Evolutionary conservation across 2,329 filamentous ascomycete genomes (phyloP).

Genomic region (Diplocarpon mali): DNA sequence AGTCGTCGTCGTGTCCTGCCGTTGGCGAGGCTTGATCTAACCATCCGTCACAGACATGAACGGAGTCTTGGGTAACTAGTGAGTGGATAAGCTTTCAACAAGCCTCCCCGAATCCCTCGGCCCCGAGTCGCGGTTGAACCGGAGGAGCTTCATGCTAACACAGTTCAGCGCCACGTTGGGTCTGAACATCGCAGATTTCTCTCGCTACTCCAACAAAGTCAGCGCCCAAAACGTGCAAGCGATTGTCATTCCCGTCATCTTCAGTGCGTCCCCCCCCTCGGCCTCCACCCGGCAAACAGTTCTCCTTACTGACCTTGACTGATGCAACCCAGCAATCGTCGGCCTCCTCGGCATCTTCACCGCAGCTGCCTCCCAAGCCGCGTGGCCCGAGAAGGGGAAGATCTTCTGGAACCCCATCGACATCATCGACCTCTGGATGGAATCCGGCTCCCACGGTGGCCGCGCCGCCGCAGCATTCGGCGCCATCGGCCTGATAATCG

Average conservation of each 20-base stretch:
- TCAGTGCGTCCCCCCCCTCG: conserved; percentile 12
- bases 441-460: conserved; percentile 32
- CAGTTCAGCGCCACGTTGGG: conserved; percentile 21
- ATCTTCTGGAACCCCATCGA: conserved; percentile 38
- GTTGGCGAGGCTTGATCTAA: neutral
- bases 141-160: no score
- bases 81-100: no score
- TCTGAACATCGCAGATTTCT: conserved; percentile 29
- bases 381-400: conserved; percentile 38
- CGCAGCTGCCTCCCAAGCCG: conserved; percentile 37
- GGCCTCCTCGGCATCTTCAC: conserved; percentile 43
- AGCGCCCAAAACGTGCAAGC: conserved; percentile 31
- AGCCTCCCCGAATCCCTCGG: no score
- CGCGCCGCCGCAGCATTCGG: conserved; percentile 36
- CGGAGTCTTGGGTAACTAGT: conserved; percentile 11
- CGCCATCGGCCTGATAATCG: conserved; percentile 41
- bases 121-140: no score
- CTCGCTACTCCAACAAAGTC: conserved; percentile 23
- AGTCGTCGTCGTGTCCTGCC: conserved; percentile 5
- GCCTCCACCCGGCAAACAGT: no score
- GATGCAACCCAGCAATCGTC: conserved; percentile 11
- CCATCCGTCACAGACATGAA: conserved; percentile 9
- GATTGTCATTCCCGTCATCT: conserved; percentile 22
- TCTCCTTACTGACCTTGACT: no score
- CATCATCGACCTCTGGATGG: conserved; percentile 34